A percentile compares a stretch with the other conserved stretches of the same genome.
Conservation (phyloP, 257 asterid species). For the Scutellaria barbata region DNA sequence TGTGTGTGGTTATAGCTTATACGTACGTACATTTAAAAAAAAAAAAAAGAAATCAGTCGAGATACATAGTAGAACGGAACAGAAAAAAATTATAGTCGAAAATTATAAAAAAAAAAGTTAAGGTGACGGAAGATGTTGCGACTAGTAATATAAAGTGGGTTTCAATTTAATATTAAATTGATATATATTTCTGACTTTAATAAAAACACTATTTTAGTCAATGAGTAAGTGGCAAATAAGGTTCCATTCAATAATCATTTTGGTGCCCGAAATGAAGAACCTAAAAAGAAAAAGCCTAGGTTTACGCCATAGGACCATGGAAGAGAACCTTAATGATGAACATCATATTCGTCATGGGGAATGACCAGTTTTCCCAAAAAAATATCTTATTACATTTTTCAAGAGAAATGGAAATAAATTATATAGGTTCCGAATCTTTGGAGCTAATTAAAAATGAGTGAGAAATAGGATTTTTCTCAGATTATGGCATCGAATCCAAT, state of each 20-base stretch:
- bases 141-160: not conserved
- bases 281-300: slow-evolving; percentile 20
- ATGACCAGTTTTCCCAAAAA: slow-evolving; percentile 11
- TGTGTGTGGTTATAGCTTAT: too few relatives aligned
- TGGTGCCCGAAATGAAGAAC: slow-evolving; percentile 3
- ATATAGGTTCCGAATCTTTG: slow-evolving; percentile 30
- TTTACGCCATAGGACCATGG: slow-evolving; percentile 38
- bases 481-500: slow-evolving; percentile 43
- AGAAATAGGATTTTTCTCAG: slow-evolving; percentile 35
- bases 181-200: not conserved
- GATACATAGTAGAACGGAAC: too few relatives aligned
- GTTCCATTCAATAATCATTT: not conserved
- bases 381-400: not conserved
- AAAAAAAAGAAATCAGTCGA: too few relatives aligned
- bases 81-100: too few relatives aligned
- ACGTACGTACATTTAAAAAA: too few relatives aligned
- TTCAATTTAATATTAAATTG: not conserved
- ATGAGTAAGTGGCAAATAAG: slow-evolving; percentile 39
- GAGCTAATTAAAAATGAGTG: slow-evolving; percentile 26
- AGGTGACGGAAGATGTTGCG: not conserved
- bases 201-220: slow-evolving; percentile 45
- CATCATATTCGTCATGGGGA: slow-evolving; percentile 43
- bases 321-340: slow-evolving; percentile 36
- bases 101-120: too few relatives aligned
- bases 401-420: not conserved